A percentile compares a stretch with the other conserved stretches of the same genome.
These are phyloP conservation scores for Penicillium decumbens DNA, from an alignment of 2,329 filamentous ascomycete species.

Conservation along the genomic window DNA sequence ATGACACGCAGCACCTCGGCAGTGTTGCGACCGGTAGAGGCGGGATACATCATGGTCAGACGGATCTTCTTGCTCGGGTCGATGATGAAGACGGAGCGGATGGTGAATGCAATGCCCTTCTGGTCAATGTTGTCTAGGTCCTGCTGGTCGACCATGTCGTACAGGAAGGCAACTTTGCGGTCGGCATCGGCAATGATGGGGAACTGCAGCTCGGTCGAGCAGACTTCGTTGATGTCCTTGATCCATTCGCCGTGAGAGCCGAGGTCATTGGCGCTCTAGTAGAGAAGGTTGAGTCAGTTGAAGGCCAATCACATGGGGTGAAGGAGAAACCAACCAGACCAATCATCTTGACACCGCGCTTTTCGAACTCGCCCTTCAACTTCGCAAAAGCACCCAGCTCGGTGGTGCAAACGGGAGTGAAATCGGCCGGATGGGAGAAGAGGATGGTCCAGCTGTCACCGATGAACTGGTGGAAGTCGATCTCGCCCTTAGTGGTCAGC, in stretches of 20 bases:
- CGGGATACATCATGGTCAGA: conserved; percentile 88
- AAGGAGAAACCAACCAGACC: conserved; percentile 55
- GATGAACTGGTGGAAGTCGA: conserved; percentile 67
- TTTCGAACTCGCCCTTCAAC: conserved; percentile 79
- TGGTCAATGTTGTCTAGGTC: conserved; percentile 76
- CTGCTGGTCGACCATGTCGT: conserved; percentile 83
- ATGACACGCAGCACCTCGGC: conserved; percentile 74
- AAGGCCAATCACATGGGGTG: too few species aligned
- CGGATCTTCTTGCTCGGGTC: conserved; percentile 93
- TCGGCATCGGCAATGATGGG: conserved; percentile 80
- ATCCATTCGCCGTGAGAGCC: conserved; percentile 20
- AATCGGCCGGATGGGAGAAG: conserved; percentile 71
- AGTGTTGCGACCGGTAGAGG: conserved; percentile 80
- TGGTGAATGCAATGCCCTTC: conserved; percentile 83
- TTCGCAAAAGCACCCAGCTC: conserved; percentile 92
- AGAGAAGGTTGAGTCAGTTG: background rate
- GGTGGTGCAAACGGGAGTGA: conserved; percentile 92
- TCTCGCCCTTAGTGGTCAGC: conserved; percentile 60
- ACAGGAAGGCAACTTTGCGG: conserved; percentile 69
- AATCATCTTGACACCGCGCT: conserved; percentile 85
- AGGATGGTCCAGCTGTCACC: conserved; percentile 64
- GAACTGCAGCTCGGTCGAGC: conserved; percentile 65
- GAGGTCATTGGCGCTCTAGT: conserved; percentile 60
- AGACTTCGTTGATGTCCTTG: conserved; percentile 73
- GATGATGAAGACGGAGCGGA: conserved; percentile 92